A percentile compares a stretch with the other conserved stretches of the same genome.
These are phyloP conservation scores for Closterium sp. DNA, from an alignment of 139 green algal species.

Conservation along the genomic window DNA sequence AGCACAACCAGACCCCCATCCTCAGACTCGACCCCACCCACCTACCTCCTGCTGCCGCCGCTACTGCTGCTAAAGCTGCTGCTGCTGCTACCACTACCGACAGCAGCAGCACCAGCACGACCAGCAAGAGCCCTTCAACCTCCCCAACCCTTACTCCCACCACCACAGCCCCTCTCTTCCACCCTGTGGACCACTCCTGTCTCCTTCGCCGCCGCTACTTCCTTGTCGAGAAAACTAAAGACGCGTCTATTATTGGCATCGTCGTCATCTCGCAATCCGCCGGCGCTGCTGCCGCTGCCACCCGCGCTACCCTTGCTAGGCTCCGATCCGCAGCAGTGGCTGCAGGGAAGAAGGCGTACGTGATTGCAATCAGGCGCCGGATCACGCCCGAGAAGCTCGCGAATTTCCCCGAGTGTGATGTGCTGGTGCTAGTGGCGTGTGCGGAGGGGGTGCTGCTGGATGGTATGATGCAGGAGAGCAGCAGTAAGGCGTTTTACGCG, in stretches of 20 bases:
- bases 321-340: neutral
- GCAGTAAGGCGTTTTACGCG: neutral
- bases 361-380: no score
- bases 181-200: neutral
- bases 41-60: neutral
- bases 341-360: neutral
- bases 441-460: no score
- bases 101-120: neutral
- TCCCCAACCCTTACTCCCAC: neutral
- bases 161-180: neutral
- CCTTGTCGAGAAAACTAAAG: neutral
- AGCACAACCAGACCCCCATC: neutral
- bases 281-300: neutral
- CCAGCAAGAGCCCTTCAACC: neutral
- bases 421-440: no score
- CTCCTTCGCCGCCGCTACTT: neutral
- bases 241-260: neutral
- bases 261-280: neutral
- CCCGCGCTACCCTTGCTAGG: neutral
- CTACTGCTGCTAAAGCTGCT: neutral
- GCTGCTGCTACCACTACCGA: neutral
- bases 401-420: no score
- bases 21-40: neutral
- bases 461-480: no score
- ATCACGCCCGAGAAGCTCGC: no score